Percentiles rank a stretch among this genome's conserved stretches.
Evolutionary conservation across 108 stramenopile genomes (phyloP).

Genomic region (Aurantiochytrium sp.): DNA sequence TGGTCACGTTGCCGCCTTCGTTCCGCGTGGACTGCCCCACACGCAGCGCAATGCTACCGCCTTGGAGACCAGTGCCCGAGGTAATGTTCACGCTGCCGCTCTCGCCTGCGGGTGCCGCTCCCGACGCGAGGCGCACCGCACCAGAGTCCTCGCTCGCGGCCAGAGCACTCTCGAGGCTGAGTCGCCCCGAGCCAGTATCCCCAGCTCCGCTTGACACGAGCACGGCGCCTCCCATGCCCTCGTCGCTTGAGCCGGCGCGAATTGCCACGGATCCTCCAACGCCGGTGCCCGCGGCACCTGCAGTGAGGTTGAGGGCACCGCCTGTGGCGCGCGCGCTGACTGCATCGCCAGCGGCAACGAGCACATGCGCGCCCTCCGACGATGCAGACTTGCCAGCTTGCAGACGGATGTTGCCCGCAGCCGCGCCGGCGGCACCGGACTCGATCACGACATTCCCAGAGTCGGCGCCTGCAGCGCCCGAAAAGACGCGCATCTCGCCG

Average conservation of each 20-base stretch:
- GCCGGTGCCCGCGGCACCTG: not conserved
- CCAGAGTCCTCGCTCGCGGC: not conserved
- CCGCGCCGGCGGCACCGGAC: not conserved
- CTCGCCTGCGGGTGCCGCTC: not conserved
- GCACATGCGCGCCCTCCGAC: not conserved
- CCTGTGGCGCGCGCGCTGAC: not conserved
- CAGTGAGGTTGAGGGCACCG: not conserved
- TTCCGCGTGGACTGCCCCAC: not conserved
- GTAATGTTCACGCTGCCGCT: not conserved
- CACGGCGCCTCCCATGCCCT: not conserved
- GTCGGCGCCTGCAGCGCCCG: not conserved
- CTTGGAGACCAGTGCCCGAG: not conserved
- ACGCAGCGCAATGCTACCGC: not conserved
- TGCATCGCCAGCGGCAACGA: not conserved
- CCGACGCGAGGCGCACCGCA: not conserved
- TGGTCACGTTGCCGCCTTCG: not conserved
- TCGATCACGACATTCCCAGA: not conserved
- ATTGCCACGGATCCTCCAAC: not conserved
- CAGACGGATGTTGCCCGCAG: not conserved
- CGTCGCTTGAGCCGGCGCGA: not conserved
- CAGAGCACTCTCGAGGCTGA: not conserved
- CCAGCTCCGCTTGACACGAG: not conserved
- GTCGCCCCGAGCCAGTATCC: not conserved
- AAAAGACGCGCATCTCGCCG: not conserved
- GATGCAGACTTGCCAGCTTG: not conserved